Evolutionary conservation across 208 protist genomes (phyloP).

Genomic region (Naegleria lovaniensis): DNA sequence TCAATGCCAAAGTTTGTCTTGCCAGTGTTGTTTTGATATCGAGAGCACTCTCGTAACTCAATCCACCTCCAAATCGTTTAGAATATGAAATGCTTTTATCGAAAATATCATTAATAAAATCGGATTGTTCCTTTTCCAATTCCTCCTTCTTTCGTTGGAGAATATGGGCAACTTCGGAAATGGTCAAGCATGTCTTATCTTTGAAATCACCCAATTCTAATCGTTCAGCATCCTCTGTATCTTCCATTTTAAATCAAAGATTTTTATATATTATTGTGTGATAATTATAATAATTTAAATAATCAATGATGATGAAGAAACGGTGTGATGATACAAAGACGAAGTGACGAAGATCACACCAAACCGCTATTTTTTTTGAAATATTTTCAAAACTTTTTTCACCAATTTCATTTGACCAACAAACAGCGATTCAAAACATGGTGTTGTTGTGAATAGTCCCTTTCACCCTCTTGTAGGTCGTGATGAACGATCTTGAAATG

Average conservation of each 20-base stretch:
- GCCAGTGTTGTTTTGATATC: not conserved
- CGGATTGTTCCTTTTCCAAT: not conserved
- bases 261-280: no score
- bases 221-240: not conserved
- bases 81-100: not conserved
- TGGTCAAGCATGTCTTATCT: not conserved
- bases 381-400: no score
- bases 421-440: no score
- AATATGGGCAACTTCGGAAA: not conserved
- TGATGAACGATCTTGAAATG: no score
- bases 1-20: not conserved
- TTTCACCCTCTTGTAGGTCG: no score
- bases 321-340: no score
- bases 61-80: not conserved
- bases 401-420: no score
- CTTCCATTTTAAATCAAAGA: not conserved
- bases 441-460: no score
- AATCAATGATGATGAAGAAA: no score
- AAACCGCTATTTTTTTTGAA: no score
- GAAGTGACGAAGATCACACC: no score
- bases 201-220: slow-evolving; percentile 20
- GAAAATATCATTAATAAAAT: slow-evolving; percentile 2
- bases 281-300: no score
- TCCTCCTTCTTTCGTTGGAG: not conserved
- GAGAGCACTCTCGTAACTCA: not conserved